Percentiles rank a stretch among this genome's conserved stretches.
Evolutionary conservation across 164 flowering plant species (phyloP).

Genomic region (Aristolochia contorta): DNA sequence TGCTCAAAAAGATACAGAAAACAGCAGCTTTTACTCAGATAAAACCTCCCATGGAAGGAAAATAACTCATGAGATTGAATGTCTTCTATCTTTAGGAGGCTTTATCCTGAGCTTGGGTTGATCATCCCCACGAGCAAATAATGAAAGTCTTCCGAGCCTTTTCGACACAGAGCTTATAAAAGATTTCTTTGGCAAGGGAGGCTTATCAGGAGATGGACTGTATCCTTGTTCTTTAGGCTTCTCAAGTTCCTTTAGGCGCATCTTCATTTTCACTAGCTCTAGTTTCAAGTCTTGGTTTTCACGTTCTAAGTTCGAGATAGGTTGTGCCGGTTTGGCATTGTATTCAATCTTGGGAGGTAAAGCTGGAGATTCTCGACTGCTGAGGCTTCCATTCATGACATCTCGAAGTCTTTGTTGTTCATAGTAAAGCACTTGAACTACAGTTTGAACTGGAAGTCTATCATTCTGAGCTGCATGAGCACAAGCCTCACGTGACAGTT

Average conservation of each 20-base stretch:
- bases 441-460: conserved; percentile 87
- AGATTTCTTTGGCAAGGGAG: conserved; percentile 40
- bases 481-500: conserved; percentile 83
- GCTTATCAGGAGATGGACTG: conserved; percentile 13
- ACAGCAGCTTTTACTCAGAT: neutral
- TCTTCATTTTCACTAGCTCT: conserved; percentile 55
- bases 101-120: conserved; percentile 32
- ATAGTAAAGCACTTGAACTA: conserved; percentile 88
- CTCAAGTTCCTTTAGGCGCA: conserved; percentile 61
- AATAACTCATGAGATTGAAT: conserved; percentile 68
- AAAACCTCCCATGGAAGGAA: neutral
- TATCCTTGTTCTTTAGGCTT: conserved; percentile 10
- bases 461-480: conserved; percentile 97
- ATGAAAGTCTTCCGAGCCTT: conserved; percentile 58
- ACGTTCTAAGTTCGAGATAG: conserved; percentile 37
- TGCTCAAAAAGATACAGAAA: neutral
- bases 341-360: conserved; percentile 21
- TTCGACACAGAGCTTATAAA: conserved; percentile 66
- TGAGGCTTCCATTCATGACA: conserved; percentile 27
- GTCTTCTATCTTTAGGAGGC: conserved; percentile 57
- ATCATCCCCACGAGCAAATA: conserved; percentile 49
- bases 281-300: conserved; percentile 79
- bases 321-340: conserved; percentile 17
- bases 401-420: conserved; percentile 92
- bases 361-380: conserved; percentile 25